Evolutionary conservation across 129 eudicot genomes (phyloP).

Genomic region (Pulicaria dysenterica): DNA sequence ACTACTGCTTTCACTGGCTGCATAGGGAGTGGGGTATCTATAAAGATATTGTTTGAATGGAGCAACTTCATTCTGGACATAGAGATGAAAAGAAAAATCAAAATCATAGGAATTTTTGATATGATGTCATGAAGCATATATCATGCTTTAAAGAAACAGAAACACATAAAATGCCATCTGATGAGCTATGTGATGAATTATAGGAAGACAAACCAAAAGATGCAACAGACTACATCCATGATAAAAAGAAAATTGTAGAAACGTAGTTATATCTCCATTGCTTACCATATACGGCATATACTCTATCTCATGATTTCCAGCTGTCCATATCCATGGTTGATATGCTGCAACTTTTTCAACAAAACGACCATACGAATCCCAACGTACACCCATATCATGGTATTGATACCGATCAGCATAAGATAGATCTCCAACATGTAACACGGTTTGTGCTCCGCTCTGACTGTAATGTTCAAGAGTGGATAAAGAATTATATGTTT

Average conservation of each 20-base stretch:
- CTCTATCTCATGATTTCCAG: slow-evolving; percentile 96
- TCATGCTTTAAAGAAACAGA: not conserved
- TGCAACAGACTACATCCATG: not conserved
- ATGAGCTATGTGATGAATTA: not conserved
- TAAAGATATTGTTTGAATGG: slow-evolving; percentile 83
- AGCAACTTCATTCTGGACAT: slow-evolving; percentile 64
- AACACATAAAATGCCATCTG: not conserved
- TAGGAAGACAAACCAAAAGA: not conserved
- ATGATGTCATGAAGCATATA: not conserved
- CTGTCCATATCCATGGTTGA: slow-evolving; percentile 93
- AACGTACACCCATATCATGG: slow-evolving; percentile 82
- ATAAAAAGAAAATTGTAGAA: not conserved
- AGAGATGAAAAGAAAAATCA: slow-evolving; percentile 1
- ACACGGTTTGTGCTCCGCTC: slow-evolving; percentile 72
- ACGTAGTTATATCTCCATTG: not conserved
- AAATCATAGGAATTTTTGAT: not conserved
- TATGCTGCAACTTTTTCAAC: slow-evolving; percentile 74
- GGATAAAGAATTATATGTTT: slow-evolving; percentile 86
- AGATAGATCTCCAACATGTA: slow-evolving; percentile 94
- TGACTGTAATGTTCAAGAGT: slow-evolving; percentile 80
- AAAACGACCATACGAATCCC: slow-evolving; percentile 98
- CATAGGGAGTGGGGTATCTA: slow-evolving; percentile 85
- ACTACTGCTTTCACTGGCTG: slow-evolving; percentile 66
- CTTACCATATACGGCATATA: slow-evolving; percentile 93
- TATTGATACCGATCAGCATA: slow-evolving; percentile 81